Base-by-base conservation (phyloP, 106 monocot genomes). In the Dioscorea alata region DNA sequence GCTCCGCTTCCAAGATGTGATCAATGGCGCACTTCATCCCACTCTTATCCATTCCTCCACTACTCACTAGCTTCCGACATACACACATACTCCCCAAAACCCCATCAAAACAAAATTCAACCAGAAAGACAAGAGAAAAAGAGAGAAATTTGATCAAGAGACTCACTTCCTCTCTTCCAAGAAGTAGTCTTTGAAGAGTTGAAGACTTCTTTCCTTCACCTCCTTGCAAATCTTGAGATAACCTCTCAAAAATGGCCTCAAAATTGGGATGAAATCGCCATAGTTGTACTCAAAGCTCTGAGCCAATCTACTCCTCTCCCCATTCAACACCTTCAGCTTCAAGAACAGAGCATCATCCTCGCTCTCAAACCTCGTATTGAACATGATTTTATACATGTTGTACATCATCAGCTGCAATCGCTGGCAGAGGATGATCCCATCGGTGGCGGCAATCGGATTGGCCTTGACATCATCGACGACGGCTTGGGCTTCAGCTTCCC, bases 271-370 rank as follows among this genome's bases (percentile, higher is more conserved):
- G 73, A 82, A 86, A 34, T 86, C 82, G 24, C 78, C 86, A 21
- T 82, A 86, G 56, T 86, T 86, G 34, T 82, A 86, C n/a, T 85
- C 86, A 49, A 86, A 86, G 75, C 86, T 86, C 86, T 86, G 86
- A 3, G 82, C 79, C 5, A 82, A 66, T 2, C 86, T 71, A 69
- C 82, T 86, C 60, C 86, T 49, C 78, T 86, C 86, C 13, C 58
- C 58, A 67, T 85, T 85, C 28, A 85, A 77, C 32, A 19, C 74
- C 61, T 18, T 81, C 42, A 81, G 62, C 33, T 65, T 28, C 52
- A 71, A 16, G 68, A 85, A 85, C 42, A 85, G 70, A 5, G 85
- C 81, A 49, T 85, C 85, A 18, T 81, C 78, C 77, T 70, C 67
- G 51, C 77, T 74, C 59, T 85, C 81, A 48, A 85, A 85, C 54